Percentiles rank a stretch among this genome's conserved stretches.
phyloP scores from a whole-genome alignment of 345 rosid species.

The Corymbia maculata region DNA sequence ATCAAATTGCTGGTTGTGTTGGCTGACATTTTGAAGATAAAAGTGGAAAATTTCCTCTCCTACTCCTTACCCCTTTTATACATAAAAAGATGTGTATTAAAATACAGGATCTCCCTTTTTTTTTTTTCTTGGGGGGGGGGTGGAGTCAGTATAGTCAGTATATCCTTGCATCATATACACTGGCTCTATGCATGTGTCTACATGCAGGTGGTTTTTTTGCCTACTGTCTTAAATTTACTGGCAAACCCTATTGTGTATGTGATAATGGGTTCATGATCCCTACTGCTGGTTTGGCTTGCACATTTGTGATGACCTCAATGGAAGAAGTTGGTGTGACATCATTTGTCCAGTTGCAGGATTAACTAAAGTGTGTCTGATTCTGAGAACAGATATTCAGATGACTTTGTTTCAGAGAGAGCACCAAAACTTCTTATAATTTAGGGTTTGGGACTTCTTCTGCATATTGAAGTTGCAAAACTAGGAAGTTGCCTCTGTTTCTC shows the following conservation, averaged over 20 bases:
- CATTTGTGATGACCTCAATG: background rate
- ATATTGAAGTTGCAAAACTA: background rate
- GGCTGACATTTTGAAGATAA: background rate
- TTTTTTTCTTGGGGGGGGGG: background rate
- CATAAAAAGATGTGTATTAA: background rate
- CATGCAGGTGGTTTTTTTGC: background rate
- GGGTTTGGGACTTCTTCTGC: background rate
- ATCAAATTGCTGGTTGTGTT: background rate
- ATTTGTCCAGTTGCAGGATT: background rate
- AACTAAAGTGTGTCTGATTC: background rate
- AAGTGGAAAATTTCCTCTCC: background rate
- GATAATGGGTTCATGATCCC: background rate
- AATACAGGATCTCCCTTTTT: background rate
- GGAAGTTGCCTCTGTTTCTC: background rate
- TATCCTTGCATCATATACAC: background rate
- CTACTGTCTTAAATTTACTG: background rate
- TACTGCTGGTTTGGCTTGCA: background rate
- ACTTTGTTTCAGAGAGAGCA: background rate
- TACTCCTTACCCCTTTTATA: background rate
- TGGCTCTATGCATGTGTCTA: background rate
- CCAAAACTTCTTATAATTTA: background rate
- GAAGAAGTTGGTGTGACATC: background rate
- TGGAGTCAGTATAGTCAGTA: background rate
- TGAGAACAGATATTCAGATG: background rate
- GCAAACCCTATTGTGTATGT: background rate